Percentiles rank a stretch among this genome's conserved stretches.
Evolutionary conservation across 228 moss, liverwort and hornwort genomes (phyloP).

Genomic region (Sphagnum fallax): DNA sequence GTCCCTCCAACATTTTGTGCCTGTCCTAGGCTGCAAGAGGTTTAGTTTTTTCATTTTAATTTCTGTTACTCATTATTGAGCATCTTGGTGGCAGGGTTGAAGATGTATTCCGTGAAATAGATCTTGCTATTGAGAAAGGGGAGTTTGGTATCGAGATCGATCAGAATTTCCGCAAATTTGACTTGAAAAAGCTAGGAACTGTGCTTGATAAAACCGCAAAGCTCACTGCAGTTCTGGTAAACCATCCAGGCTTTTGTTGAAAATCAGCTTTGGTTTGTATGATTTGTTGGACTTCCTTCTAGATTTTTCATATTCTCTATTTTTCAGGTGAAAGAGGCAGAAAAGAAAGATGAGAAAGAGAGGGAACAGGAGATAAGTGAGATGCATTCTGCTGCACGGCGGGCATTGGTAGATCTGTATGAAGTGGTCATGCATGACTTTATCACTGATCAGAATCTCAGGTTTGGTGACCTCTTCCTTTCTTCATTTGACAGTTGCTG

Average conservation of each 20-base stretch:
- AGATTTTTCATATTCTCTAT: not conserved
- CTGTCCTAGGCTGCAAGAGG: not conserved
- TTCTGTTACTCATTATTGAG: not conserved
- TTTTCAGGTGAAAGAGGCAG: conserved; percentile 24
- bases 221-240: conserved; percentile 68
- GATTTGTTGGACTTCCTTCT: not conserved
- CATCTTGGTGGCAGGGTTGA: conserved; percentile 41
- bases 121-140: conserved; percentile 31
- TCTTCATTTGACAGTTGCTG: not conserved
- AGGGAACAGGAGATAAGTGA: conserved; percentile 37
- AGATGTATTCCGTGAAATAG: conserved; percentile 52
- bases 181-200: conserved; percentile 44
- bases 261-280: not conserved
- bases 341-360: conserved; percentile 26
- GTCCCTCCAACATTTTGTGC: not conserved
- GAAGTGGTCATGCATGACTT: conserved; percentile 95
- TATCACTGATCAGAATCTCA: conserved; percentile 46
- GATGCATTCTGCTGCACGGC: conserved; percentile 32
- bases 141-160: conserved; percentile 10
- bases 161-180: conserved; percentile 29
- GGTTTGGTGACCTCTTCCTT: conserved; percentile 18
- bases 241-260: not conserved
- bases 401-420: conserved; percentile 66
- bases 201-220: conserved; percentile 43
- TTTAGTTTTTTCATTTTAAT: not conserved